These are phyloP conservation scores for Fraxinus anomala DNA, from an alignment of 257 asterid species.

Conservation along the genomic window DNA sequence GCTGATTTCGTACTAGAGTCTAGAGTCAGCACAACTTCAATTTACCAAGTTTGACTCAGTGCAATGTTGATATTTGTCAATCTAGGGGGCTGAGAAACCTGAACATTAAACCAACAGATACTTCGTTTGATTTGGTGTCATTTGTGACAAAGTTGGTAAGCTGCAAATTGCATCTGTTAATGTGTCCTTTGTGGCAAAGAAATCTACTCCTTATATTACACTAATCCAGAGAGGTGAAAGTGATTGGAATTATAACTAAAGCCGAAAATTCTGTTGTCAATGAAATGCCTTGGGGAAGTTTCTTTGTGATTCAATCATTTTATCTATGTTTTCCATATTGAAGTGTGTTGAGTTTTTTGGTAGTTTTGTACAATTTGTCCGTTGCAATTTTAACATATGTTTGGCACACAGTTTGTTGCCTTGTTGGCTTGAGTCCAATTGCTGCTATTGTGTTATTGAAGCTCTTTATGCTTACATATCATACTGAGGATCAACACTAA, in stretches of 20 bases:
- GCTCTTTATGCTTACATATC: background rate
- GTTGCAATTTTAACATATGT: slow-evolving; percentile 7
- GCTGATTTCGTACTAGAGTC: background rate
- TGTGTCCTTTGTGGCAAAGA: background rate
- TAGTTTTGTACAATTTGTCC: background rate
- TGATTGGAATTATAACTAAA: background rate
- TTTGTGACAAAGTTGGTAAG: background rate
- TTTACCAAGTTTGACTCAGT: background rate
- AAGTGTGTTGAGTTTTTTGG: background rate
- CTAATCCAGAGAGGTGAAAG: slow-evolving; percentile 2
- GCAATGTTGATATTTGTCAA: background rate
- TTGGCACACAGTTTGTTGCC: background rate
- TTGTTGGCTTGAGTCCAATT: background rate
- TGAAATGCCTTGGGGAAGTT: slow-evolving; percentile 9
- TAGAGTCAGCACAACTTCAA: background rate
- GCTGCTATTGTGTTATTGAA: background rate
- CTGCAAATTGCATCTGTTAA: background rate
- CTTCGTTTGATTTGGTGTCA: background rate
- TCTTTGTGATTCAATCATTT: slow-evolving; percentile 2
- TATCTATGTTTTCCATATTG: background rate
- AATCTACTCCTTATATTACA: background rate
- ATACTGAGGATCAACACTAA: background rate
- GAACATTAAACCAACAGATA: background rate
- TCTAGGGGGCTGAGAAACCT: background rate
- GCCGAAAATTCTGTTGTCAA: slow-evolving; percentile 6